These are phyloP conservation scores for Barnettozyma vustinii DNA, from an alignment of 805 yeast species.

Conservation along the genomic window DNA sequence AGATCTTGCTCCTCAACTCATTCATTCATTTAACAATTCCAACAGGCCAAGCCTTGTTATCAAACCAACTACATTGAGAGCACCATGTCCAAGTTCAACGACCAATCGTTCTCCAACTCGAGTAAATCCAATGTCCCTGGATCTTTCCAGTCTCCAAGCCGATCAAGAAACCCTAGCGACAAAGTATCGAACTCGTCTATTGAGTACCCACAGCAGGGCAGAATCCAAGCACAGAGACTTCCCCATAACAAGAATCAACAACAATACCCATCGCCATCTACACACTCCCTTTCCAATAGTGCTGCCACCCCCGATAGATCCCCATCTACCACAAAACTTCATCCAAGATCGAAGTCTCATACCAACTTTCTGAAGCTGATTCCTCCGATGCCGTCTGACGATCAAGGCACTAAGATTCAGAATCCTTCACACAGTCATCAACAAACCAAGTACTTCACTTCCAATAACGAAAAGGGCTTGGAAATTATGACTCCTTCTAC, in stretches of 20 bases:
- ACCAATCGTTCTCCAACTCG: neutral
- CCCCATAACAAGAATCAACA: neutral
- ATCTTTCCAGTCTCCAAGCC: constrained; percentile 2
- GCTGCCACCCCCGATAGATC: neutral
- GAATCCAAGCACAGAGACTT: neutral
- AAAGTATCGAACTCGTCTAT: neutral
- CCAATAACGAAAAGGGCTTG: constrained; percentile 8
- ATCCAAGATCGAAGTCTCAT: constrained; percentile 3
- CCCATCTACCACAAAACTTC: neutral
- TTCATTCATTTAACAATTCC: neutral
- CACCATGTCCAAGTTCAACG: constrained; percentile 6
- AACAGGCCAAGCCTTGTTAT: neutral
- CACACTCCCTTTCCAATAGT: constrained; percentile 4
- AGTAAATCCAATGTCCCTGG: constrained; percentile 9
- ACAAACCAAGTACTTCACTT: neutral
- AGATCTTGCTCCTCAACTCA: neutral
- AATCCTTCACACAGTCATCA: constrained; percentile 8
- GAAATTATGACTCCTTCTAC: constrained; percentile 1
- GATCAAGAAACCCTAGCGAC: neutral
- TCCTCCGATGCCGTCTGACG: constrained; percentile 24
- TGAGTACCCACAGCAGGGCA: neutral
- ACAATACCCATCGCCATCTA: neutral
- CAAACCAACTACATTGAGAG: neutral
- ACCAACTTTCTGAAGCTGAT: constrained; percentile 23
- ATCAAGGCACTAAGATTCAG: constrained; percentile 10